Evolutionary conservation across 2,329 filamentous ascomycete species (phyloP).

Genomic region (Rutstroemia sp.): DNA sequence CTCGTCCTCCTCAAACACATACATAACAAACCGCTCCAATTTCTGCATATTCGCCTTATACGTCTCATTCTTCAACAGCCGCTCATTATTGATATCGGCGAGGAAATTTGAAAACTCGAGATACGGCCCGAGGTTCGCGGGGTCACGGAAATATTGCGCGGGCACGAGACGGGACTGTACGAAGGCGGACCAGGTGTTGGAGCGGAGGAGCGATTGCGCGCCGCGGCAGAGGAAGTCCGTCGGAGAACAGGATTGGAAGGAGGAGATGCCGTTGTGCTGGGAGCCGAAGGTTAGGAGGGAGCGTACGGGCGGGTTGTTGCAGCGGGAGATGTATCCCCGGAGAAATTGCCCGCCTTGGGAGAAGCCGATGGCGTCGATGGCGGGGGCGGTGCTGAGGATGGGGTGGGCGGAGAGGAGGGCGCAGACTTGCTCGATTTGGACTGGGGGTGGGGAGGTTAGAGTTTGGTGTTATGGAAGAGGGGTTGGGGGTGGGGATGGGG

Average conservation of each 20-base stretch:
- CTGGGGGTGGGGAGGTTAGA: neutral
- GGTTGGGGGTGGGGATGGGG: neutral
- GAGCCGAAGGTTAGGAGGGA: slow-evolving; percentile 64
- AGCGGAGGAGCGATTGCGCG: slow-evolving; percentile 69
- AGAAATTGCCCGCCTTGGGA: slow-evolving; percentile 95
- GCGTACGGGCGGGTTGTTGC: slow-evolving; percentile 54
- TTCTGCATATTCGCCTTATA: slow-evolving; percentile 65
- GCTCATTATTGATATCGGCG: slow-evolving; percentile 95
- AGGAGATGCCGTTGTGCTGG: slow-evolving; percentile 74
- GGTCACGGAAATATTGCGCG: slow-evolving; percentile 88
- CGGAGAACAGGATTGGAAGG: slow-evolving; percentile 66
- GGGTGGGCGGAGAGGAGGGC: slow-evolving; percentile 65
- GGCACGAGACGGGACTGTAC: slow-evolving; percentile 79
- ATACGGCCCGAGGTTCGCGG: slow-evolving; percentile 61
- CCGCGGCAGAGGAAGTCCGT: slow-evolving; percentile 76
- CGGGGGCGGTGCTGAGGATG: slow-evolving; percentile 73
- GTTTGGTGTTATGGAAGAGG: neutral
- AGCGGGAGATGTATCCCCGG: slow-evolving; percentile 83
- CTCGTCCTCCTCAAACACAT: slow-evolving; percentile 78
- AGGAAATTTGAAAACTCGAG: slow-evolving; percentile 79
- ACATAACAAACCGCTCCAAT: slow-evolving; percentile 79
- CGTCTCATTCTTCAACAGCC: slow-evolving; percentile 59
- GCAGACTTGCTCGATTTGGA: slow-evolving; percentile 71
- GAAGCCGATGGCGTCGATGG: slow-evolving; percentile 87
- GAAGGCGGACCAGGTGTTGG: slow-evolving; percentile 71